Conservation (phyloP, 2,329 filamentous ascomycete species). For the Xylariales sp. region DNA sequence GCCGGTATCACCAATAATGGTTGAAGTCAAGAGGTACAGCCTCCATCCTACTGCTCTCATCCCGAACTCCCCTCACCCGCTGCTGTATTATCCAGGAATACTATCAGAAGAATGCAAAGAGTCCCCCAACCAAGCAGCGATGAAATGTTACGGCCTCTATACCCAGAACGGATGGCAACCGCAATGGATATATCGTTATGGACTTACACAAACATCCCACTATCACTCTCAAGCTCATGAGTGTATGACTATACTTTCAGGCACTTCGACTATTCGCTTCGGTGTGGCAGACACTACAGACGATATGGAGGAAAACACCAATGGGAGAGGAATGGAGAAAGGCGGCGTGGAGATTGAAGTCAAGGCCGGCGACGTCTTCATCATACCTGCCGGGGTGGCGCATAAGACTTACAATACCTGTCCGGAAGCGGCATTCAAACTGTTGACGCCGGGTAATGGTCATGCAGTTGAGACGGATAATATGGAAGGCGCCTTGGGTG, state of each 20-base stretch:
- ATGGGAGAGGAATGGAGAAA: conserved; percentile 34
- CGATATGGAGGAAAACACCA: conserved; percentile 34
- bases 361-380: conserved; percentile 50
- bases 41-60: conserved; percentile 3
- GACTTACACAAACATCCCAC: not conserved
- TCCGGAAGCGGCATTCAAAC: conserved; percentile 30
- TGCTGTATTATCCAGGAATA: conserved; percentile 3
- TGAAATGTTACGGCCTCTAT: not conserved
- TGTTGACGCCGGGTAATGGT: conserved; percentile 40
- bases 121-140: not conserved
- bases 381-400: conserved; percentile 50
- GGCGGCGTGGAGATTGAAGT: conserved; percentile 46
- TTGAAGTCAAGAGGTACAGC: not conserved
- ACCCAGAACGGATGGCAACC: conserved; percentile 17
- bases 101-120: not conserved
- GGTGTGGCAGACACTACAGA: conserved; percentile 44
- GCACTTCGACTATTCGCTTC: conserved; percentile 46
- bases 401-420: conserved; percentile 45
- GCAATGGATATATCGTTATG: conserved; percentile 41
- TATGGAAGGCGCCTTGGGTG: conserved; percentile 28
- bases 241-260: conserved; percentile 50
- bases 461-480: conserved; percentile 28
- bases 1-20: no score
- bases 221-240: conserved; percentile 41
- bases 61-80: conserved; percentile 4